phyloP scores from a whole-genome alignment of 2,329 filamentous ascomycete genomes.

The Xenoacremonium recifei region DNA sequence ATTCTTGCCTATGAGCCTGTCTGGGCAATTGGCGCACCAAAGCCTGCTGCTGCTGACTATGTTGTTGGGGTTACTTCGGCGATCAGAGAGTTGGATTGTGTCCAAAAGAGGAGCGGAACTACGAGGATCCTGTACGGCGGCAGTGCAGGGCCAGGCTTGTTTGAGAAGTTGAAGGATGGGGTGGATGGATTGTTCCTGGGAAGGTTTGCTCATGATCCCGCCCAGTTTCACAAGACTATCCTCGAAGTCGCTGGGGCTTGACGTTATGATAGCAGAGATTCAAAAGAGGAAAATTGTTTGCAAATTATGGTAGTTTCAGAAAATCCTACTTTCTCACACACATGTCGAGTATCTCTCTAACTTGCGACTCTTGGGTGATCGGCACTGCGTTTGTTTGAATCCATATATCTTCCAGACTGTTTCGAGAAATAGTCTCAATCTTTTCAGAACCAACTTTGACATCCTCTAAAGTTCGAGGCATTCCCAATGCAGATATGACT shows the following conservation, averaged over 20 bases:
- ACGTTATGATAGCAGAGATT: no score
- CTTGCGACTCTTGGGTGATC: conserved; percentile 44
- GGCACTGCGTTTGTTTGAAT: conserved; percentile 50
- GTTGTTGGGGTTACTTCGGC: conserved; percentile 68
- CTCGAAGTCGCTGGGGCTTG: conserved; percentile 60
- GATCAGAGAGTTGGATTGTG: conserved; percentile 54
- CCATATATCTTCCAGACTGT: conserved; percentile 50
- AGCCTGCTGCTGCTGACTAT: conserved; percentile 70
- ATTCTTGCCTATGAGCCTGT: conserved; percentile 85
- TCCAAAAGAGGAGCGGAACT: conserved; percentile 49
- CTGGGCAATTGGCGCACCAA: conserved; percentile 78
- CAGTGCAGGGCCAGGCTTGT: conserved; percentile 78
- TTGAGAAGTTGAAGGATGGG: conserved; percentile 61
- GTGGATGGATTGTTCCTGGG: conserved; percentile 82
- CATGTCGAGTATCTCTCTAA: conserved; percentile 51
- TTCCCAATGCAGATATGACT: conserved; percentile 48
- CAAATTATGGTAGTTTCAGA: no score
- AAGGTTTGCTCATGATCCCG: conserved; percentile 75
- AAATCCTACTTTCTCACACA: conserved; percentile 6
- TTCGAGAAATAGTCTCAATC: conserved; percentile 45
- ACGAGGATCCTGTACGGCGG: conserved; percentile 79
- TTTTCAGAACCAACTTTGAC: conserved; percentile 49
- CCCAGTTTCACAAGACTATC: conserved; percentile 69
- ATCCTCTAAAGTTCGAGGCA: conserved; percentile 53
- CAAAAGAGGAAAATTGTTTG: no score